Evolutionary conservation across 1,139 yeast species (phyloP), one percentile per base, ranked within the genome.

Genomic region (Pichia sp.): DNA sequence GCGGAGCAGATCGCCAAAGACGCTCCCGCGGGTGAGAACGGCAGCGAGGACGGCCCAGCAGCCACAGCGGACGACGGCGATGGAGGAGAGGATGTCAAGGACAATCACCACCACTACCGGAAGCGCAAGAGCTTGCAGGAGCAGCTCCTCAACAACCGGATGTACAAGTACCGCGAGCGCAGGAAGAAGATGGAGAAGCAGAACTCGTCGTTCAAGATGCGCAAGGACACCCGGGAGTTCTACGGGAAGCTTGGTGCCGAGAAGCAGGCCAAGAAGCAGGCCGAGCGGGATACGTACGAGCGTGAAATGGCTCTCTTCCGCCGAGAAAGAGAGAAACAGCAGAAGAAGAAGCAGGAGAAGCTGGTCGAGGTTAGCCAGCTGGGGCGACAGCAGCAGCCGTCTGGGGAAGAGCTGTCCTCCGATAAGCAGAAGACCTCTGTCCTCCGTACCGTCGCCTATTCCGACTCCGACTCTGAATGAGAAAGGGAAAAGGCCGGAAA

Each of bases 141-240:
- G 23, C 78, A 74, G 57, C 59, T 74, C 16, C 61, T 63, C 26
- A 75, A 71, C 44, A 67, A 70, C 46, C 65, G 70, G 61, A 66
- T 70, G 58, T 67, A 64, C 45, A 66, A 63, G 50, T 70, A 71
- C 46, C 59, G 66, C 31, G 75, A 74, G 48, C 69, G 67, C 50
- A 71, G 69, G 54, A 63, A 66, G 43, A 65, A 66, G 53, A 54
- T 73, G 48, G 74, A 71, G 47, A 64, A 67, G 1, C 68, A 67
- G 25, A 74, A 74, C 55, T 72, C 77, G 0, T 64, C 74, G 0
- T 72, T 72, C 52, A 72, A 70, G 50, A 57, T 74, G 42, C 70
- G 68, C 50, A 69, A 64, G 16, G 64, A 66, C 41, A 69, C 75
- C 7, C 59, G 69, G 8, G 56, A 60, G 31, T 66, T 64, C 44